Evolutionary conservation across 176 grass and related monocot species (phyloP).

Genomic region (Luzula sylvatica): DNA sequence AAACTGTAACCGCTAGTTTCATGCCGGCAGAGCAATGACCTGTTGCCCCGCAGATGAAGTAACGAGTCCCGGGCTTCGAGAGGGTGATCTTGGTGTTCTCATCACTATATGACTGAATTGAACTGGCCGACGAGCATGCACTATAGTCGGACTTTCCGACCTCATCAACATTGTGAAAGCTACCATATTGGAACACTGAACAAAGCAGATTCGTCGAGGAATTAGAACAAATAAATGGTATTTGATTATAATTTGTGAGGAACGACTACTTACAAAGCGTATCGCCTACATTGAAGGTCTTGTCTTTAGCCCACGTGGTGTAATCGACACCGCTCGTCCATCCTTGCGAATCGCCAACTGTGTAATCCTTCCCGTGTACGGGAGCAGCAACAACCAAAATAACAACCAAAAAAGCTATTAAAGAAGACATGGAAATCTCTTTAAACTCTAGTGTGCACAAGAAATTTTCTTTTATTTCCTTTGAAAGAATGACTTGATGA

Average conservation of each 20-base stretch:
- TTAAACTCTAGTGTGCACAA: constrained; percentile 11
- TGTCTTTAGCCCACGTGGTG: constrained; percentile 44
- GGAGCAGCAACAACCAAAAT: constrained; percentile 31
- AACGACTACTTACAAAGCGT: constrained; percentile 32
- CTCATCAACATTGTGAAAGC: constrained; percentile 54
- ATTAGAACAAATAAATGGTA: not conserved
- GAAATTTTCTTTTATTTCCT: not conserved
- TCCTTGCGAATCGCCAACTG: constrained; percentile 60
- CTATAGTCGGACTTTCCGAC: constrained; percentile 57
- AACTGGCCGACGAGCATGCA: constrained; percentile 62
- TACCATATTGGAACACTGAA: constrained; percentile 70
- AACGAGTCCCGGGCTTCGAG: constrained; percentile 52
- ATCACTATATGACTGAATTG: constrained; percentile 63
- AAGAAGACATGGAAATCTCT: constrained; percentile 26
- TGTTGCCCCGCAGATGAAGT: constrained; percentile 73
- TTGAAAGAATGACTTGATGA: not conserved
- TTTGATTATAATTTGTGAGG: not conserved
- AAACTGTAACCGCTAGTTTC: constrained; percentile 65
- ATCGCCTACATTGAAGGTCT: constrained; percentile 58
- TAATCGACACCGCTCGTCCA: constrained; percentile 68
- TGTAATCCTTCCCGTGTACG: constrained; percentile 44
- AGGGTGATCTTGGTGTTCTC: constrained; percentile 86
- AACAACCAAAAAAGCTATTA: constrained; percentile 21
- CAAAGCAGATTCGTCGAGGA: no score
- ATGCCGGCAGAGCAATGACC: constrained; percentile 78